Conservation (phyloP, 2,329 filamentous ascomycete genomes). For the Xylariaceae sp. region DNA sequence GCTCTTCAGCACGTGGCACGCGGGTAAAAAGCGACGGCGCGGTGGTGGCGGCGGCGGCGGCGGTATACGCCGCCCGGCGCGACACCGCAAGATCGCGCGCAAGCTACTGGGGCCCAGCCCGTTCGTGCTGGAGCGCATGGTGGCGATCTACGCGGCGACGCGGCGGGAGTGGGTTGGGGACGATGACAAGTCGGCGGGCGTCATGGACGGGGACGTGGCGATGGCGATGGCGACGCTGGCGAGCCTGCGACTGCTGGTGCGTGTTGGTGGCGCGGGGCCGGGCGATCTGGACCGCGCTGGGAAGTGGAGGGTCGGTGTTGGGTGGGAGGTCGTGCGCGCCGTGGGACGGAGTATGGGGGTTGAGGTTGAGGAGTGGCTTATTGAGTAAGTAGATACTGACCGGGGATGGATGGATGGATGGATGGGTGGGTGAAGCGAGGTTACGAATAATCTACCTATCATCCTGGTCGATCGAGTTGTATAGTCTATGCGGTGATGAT, state of each 20-base stretch:
- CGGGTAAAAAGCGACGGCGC: conserved; percentile 53
- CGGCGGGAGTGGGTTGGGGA: conserved; percentile 55
- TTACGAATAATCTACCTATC: no score
- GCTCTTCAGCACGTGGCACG: conserved; percentile 74
- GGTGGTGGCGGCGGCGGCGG: conserved; percentile 49
- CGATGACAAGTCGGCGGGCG: conserved; percentile 42
- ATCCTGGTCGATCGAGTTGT: no score
- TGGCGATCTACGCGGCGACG: conserved; percentile 75
- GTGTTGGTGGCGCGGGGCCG: conserved; percentile 66
- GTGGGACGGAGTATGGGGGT: conserved; percentile 74
- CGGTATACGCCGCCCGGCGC: conserved; percentile 44
- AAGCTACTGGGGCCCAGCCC: conserved; percentile 77
- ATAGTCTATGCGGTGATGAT: no score
- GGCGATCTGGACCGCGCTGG: conserved; percentile 70
- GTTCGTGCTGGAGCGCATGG: conserved; percentile 76
- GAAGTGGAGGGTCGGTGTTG: conserved; percentile 78
- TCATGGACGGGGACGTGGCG: conserved; percentile 58
- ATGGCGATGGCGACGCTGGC: conserved; percentile 73
- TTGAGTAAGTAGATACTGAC: conserved; percentile 52
- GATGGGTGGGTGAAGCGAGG: background rate
- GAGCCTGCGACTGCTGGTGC: conserved; percentile 69
- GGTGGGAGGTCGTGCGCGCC: conserved; percentile 74
- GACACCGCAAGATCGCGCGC: conserved; percentile 70
- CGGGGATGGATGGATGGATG: background rate
- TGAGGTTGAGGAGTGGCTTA: conserved; percentile 77